Base-by-base conservation (phyloP, 2,329 filamentous ascomycete genomes). In the Venturia oleaginea region DNA sequence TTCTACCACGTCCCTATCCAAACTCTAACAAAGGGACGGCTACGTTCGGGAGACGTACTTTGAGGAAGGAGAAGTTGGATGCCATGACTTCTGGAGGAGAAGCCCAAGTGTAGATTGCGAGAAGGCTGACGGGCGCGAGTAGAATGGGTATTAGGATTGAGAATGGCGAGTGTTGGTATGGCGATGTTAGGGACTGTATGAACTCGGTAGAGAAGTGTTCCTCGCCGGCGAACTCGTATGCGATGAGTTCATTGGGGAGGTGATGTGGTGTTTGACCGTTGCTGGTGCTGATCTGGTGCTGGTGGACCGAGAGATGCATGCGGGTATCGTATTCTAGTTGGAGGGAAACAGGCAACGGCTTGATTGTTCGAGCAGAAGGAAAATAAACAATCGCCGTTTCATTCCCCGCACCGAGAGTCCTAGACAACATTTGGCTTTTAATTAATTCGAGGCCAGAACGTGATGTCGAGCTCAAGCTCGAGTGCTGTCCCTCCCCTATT, bases 11-110 rank as follows among this genome's bases (percentile, higher is more conserved):
- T 34, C 27, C 19, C 51, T 34, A 13, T 15, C 27, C 6, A 48
- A 11, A 8, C 30, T 34, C 24, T 1, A 19, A n/a, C 34, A 13
- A 6, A 8, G 22, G 22, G 10, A 3, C 5, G 22, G 22, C 7
- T 51, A 27, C 4, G 46, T 27, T 15, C 15, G 46, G 15, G 22
- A 17, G 19, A 32, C 63, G 17, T 62, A 71, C 71, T 62, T 71
- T 71, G 64, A 70, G 60, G 8, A 71, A 66, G 51, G 68, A 68
- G 15, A 68, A 51, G 63, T 71, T 69, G 43, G 61, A 24, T 27
- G 61, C 61, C 40, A 63, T 46, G 24, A 37, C 38, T 8, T 24
- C 1, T 11, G 40, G 40, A 63, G 40, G 38, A 27, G 40, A 27
- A 15, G 51, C 51, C 51, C 51, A 46, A 22, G 24, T 46, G 42